phyloP scores from a whole-genome alignment of 1,139 yeast genomes.

The Lodderomyces oxycetoniae region DNA sequence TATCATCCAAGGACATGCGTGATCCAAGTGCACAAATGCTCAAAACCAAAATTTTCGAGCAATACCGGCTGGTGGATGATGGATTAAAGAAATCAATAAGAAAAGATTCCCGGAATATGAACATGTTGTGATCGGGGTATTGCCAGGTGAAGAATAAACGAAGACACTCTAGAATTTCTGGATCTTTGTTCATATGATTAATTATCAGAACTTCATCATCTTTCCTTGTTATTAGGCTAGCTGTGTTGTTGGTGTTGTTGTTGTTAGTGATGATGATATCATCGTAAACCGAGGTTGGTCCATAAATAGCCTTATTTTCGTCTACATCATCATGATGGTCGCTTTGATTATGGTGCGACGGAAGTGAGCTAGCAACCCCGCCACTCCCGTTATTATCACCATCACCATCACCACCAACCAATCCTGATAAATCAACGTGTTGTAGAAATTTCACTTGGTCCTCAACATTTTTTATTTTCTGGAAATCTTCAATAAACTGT shows the following conservation, averaged over 20 bases:
- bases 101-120: conserved; percentile 63
- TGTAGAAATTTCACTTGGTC: conserved; percentile 20
- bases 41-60: conserved; percentile 48
- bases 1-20: conserved; percentile 42
- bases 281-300: conserved; percentile 49
- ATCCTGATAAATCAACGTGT: conserved; percentile 16
- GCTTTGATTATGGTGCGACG: neutral
- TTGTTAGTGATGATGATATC: conserved; percentile 26
- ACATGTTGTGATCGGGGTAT: conserved; percentile 61
- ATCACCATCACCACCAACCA: conserved; percentile 7
- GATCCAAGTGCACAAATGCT: conserved; percentile 58
- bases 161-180: conserved; percentile 45
- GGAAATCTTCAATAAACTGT: conserved; percentile 22
- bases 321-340: conserved; percentile 17
- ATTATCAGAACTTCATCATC: conserved; percentile 18
- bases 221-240: conserved; percentile 14
- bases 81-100: conserved; percentile 53
- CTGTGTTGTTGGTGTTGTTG: conserved; percentile 9
- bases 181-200: conserved; percentile 28
- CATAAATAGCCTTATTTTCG: conserved; percentile 35
- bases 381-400: neutral
- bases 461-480: conserved; percentile 18
- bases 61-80: conserved; percentile 41
- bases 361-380: neutral
- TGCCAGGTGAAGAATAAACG: conserved; percentile 60